Evolutionary conservation across 768 basidiomycete species (phyloP).

Genomic region (Lactarius indigo): DNA sequence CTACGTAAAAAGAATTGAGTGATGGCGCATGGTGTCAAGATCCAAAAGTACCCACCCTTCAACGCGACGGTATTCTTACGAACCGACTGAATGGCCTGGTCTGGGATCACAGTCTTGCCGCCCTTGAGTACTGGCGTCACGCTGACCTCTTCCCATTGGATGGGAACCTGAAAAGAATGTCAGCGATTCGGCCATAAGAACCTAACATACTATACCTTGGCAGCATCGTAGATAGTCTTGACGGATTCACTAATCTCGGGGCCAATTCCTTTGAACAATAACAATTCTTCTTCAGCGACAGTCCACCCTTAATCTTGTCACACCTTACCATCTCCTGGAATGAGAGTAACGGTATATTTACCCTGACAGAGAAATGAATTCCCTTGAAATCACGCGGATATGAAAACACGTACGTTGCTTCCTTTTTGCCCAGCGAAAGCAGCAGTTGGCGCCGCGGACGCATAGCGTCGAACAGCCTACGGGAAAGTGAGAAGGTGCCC

Average conservation of each 20-base stretch:
- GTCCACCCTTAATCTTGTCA: slow-evolving; percentile 17
- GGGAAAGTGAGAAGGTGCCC: slow-evolving; percentile 16
- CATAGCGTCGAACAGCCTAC: slow-evolving; percentile 60
- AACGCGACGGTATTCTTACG: slow-evolving; percentile 97
- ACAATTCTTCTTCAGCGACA: slow-evolving; percentile 20
- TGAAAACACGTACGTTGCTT: slow-evolving; percentile 60
- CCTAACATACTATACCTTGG: slow-evolving; percentile 51
- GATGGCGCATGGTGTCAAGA: not conserved
- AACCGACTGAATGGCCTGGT: slow-evolving; percentile 83
- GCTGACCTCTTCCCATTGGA: slow-evolving; percentile 98
- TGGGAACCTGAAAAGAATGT: slow-evolving; percentile 67
- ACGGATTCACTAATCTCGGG: slow-evolving; percentile 97
- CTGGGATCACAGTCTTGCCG: slow-evolving; percentile 97
- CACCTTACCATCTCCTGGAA: slow-evolving; percentile 88
- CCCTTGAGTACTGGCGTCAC: slow-evolving; percentile 91
- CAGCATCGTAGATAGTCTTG: slow-evolving; percentile 88
- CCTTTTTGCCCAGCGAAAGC: slow-evolving; percentile 89
- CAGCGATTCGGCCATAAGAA: slow-evolving; percentile 2
- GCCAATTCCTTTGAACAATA: slow-evolving; percentile 72
- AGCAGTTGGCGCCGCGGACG: slow-evolving; percentile 76
- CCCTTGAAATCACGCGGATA: not conserved
- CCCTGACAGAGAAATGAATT: slow-evolving; percentile 50
- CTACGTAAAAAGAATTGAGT: slow-evolving; percentile 37
- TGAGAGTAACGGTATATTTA: slow-evolving; percentile 93
- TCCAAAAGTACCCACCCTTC: slow-evolving; percentile 60